These are phyloP conservation scores for Pleurostoma richardsiae DNA, from an alignment of 2,329 filamentous ascomycete species.

Conservation along the genomic window DNA sequence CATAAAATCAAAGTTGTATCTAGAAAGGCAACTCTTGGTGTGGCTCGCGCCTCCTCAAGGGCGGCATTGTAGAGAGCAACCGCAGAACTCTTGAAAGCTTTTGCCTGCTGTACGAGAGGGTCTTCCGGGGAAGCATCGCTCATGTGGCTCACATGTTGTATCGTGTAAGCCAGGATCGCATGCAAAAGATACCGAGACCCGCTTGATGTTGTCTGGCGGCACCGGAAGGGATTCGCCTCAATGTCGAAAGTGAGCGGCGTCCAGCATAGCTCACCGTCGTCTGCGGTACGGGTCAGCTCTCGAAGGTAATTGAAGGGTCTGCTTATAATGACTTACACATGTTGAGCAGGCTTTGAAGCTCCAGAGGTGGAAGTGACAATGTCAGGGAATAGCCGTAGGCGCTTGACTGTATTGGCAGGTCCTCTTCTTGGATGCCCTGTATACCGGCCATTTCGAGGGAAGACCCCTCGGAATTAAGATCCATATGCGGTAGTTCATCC, in stretches of 20 bases:
- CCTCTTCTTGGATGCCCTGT: too few relatives aligned
- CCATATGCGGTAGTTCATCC: too few relatives aligned
- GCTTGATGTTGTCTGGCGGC: neutral
- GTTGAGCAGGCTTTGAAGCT: neutral
- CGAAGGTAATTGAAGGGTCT: too few relatives aligned
- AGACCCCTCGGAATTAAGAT: too few relatives aligned
- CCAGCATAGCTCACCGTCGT: neutral
- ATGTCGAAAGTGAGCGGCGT: neutral
- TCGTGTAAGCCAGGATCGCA: neutral
- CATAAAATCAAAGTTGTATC: neutral
- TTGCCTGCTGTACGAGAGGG: neutral
- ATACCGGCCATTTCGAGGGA: too few relatives aligned
- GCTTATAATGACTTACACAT: neutral
- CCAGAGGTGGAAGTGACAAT: too few relatives aligned
- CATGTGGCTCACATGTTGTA: neutral
- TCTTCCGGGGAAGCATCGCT: neutral
- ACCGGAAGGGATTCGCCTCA: neutral
- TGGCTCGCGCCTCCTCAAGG: neutral
- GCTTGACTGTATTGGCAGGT: too few relatives aligned
- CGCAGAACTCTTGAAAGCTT: neutral
- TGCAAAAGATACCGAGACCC: neutral
- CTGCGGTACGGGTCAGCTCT: neutral
- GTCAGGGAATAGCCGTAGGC: too few relatives aligned
- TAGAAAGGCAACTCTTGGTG: neutral
- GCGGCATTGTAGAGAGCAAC: neutral